Evolutionary conservation across 805 yeast species (phyloP).

Genomic region (Pichia rugopelliculosa): DNA sequence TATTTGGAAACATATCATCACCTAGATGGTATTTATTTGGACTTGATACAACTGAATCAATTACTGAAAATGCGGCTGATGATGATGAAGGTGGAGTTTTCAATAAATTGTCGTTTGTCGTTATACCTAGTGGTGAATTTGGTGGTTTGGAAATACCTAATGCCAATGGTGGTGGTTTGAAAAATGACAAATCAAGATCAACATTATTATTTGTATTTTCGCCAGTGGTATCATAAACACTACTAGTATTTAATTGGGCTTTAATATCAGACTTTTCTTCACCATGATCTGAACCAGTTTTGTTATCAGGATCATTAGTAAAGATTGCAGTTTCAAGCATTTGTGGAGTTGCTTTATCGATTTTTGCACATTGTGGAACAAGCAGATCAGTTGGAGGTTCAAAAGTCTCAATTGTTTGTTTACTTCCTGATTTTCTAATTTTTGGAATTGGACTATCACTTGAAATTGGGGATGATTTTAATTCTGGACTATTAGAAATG

Average conservation of each 20-base stretch:
- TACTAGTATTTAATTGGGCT: background rate
- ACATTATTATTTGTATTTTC: background rate
- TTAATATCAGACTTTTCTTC: no score
- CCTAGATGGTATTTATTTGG: conserved; percentile 33
- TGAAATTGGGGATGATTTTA: background rate
- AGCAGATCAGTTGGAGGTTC: conserved; percentile 7
- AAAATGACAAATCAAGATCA: background rate
- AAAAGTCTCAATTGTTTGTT: conserved; percentile 5
- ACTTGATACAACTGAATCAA: conserved; percentile 12
- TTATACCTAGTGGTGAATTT: background rate
- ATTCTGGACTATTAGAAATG: conserved; percentile 5
- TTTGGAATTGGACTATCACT: conserved; percentile 6
- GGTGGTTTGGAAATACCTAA: conserved; percentile 1
- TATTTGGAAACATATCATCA: conserved; percentile 65
- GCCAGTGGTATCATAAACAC: background rate
- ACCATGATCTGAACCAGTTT: background rate
- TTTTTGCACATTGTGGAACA: conserved; percentile 11
- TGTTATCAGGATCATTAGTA: background rate
- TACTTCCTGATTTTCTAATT: conserved; percentile 2
- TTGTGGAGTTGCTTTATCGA: conserved; percentile 7
- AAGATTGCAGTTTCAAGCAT: background rate
- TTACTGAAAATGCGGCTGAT: conserved; percentile 6
- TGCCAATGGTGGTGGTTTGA: background rate
- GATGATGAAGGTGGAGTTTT: conserved; percentile 9
- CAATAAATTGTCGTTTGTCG: conserved; percentile 1